These are phyloP conservation scores for Komagataella populi DNA, from an alignment of 805 yeast genomes.

Conservation along the genomic window DNA sequence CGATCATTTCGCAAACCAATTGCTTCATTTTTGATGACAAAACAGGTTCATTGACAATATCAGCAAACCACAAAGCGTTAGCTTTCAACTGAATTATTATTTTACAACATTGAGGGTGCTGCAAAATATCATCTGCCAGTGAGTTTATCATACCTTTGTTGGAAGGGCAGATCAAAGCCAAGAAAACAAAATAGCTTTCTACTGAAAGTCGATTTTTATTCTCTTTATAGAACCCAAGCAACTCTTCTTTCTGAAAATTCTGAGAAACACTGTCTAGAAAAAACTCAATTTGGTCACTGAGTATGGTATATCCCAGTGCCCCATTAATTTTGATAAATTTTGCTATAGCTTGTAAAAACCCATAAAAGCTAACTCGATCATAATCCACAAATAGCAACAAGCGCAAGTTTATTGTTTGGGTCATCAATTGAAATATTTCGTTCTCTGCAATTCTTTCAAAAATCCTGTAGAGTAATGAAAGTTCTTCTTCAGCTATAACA, in stretches of 20 bases:
- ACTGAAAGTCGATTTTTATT: conserved; percentile 3
- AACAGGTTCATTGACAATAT: conserved; percentile 10
- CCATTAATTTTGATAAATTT: conserved; percentile 4
- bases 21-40: conserved; percentile 10
- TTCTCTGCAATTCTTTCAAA: conserved; percentile 20
- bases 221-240: conserved; percentile 5
- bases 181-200: conserved; percentile 7
- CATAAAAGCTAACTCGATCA: conserved; percentile 5
- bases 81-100: conserved; percentile 9
- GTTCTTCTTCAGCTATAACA: neutral
- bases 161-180: conserved; percentile 5
- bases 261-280: conserved; percentile 21
- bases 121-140: conserved; percentile 7
- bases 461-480: conserved; percentile 17
- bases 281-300: conserved; percentile 21
- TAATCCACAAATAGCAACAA: conserved; percentile 26
- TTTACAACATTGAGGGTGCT: conserved; percentile 6
- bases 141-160: conserved; percentile 2
- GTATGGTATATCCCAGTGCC: conserved; percentile 15
- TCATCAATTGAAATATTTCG: conserved; percentile 31
- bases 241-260: conserved; percentile 7
- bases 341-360: neutral
- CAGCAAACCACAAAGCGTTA: conserved; percentile 7
- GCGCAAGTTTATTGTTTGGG: conserved; percentile 38
- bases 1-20: conserved; percentile 9